phyloP scores from a whole-genome alignment of 1,284 basidiomycete species.

The Tremellales sp. region DNA sequence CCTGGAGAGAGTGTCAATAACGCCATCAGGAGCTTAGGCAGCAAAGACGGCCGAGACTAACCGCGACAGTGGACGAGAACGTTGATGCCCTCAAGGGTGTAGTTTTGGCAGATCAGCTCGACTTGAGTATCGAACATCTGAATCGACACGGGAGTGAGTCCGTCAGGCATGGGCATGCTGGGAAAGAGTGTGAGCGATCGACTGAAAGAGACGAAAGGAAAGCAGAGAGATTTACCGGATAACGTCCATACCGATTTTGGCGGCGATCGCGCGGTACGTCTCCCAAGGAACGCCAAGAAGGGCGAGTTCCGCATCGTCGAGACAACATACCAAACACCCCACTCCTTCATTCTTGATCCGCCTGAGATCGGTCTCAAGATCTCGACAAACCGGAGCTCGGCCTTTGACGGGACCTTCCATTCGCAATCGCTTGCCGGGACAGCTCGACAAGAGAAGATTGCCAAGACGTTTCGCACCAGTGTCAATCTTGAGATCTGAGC shows the following conservation, averaged over 20 bases:
- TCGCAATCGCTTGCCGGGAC: constrained; percentile 94
- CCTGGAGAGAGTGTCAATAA: constrained; percentile 25
- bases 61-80: constrained; percentile 91
- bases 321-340: constrained; percentile 76
- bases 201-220: constrained; percentile 3
- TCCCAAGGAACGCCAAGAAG: constrained; percentile 79
- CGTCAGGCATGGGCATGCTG: constrained; percentile 86
- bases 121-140: constrained; percentile 65
- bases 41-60: constrained; percentile 12
- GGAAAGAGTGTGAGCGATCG: background rate
- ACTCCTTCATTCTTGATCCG: constrained; percentile 74
- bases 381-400: constrained; percentile 76
- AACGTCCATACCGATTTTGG: constrained; percentile 67
- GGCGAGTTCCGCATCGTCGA: constrained; percentile 79
- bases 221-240: constrained; percentile 51
- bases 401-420: constrained; percentile 76
- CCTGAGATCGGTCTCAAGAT: constrained; percentile 69
- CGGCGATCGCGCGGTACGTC: constrained; percentile 65
- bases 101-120: constrained; percentile 63
- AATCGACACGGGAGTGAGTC: constrained; percentile 70
- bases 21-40: background rate
- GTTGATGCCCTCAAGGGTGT: constrained; percentile 69
- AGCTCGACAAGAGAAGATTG: constrained; percentile 86
- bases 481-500: background rate
- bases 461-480: constrained; percentile 55